phyloP scores from a whole-genome alignment of 495 filamentous ascomycete genomes.

The Hypoxylon subgilvum region DNA sequence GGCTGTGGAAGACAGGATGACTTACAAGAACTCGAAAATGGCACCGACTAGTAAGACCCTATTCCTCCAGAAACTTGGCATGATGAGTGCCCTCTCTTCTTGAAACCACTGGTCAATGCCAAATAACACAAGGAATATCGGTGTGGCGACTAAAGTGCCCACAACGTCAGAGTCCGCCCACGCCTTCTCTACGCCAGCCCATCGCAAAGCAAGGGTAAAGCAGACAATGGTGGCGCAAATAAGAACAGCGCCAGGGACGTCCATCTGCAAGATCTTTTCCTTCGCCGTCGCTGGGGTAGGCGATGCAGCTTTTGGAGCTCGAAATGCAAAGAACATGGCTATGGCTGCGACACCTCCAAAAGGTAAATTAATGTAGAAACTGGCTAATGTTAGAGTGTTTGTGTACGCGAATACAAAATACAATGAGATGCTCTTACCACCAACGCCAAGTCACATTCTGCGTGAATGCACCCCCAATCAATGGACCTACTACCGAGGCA shows the following conservation, averaged over 20 bases:
- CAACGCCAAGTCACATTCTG: conserved; percentile 47
- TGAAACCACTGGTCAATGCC: conserved; percentile 42
- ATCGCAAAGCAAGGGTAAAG: conserved; percentile 45
- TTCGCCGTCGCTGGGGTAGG: conserved; percentile 26
- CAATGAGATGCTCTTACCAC: no score
- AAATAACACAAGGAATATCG: conserved; percentile 37
- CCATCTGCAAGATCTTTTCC: conserved; percentile 32
- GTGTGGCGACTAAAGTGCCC: conserved; percentile 53
- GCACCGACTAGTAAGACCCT: conserved; percentile 69
- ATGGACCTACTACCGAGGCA: no score
- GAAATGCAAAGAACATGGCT: conserved; percentile 69
- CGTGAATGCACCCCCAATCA: no score
- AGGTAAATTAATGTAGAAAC: conserved; percentile 59
- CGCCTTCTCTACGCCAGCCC: conserved; percentile 48
- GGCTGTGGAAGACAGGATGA: no score
- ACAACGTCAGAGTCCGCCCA: conserved; percentile 55
- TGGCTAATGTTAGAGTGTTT: no score
- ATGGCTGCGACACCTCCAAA: conserved; percentile 44
- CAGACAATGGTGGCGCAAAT: conserved; percentile 41
- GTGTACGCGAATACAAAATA: no score
- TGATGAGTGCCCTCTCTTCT: conserved; percentile 52
- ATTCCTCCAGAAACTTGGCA: conserved; percentile 57
- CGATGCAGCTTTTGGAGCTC: conserved; percentile 41
- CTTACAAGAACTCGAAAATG: conserved; percentile 54
- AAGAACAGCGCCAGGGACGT: conserved; percentile 36